Percentiles rank a stretch among this genome's conserved stretches.
Conservation (phyloP, 2,329 filamentous ascomycete species). For the Sphaerulina populicola region DNA sequence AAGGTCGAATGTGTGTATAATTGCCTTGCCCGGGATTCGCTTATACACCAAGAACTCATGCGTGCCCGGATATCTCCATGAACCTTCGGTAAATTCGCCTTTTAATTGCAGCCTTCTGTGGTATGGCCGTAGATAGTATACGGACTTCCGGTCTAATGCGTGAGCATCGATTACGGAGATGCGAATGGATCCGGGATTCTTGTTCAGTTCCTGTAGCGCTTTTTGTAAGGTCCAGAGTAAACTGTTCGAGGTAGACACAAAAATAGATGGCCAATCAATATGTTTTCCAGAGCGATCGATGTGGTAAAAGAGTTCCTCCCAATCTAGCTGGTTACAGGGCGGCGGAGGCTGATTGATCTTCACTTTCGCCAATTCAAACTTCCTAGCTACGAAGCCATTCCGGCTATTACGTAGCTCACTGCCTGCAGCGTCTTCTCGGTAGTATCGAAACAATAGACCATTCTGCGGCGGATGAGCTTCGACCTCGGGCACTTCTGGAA, state of each 20-base stretch:
- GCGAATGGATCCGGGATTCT: background rate
- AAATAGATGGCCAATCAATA: background rate
- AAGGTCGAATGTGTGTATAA: conserved; percentile 1
- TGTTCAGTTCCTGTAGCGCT: background rate
- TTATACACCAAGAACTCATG: conserved; percentile 2
- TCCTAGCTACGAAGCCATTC: background rate
- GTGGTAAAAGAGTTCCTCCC: background rate
- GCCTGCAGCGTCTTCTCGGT: background rate
- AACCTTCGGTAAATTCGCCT: background rate
- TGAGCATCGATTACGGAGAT: conserved; percentile 1
- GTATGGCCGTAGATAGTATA: background rate
- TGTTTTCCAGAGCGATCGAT: background rate
- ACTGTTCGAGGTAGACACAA: background rate
- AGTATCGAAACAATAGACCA: conserved; percentile 2
- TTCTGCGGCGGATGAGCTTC: background rate
- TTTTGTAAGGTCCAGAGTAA: conserved; percentile 3
- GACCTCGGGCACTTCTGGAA: background rate
- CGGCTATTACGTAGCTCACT: background rate
- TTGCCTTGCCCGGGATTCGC: background rate
- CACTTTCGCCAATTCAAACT: background rate
- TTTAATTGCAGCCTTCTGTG: background rate
- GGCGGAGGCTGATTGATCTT: background rate
- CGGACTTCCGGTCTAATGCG: background rate
- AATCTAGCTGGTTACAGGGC: background rate
- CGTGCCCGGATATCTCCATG: background rate